These are phyloP conservation scores for Penicillium soppii DNA, from an alignment of 495 filamentous ascomycete species.

Conservation along the genomic window DNA sequence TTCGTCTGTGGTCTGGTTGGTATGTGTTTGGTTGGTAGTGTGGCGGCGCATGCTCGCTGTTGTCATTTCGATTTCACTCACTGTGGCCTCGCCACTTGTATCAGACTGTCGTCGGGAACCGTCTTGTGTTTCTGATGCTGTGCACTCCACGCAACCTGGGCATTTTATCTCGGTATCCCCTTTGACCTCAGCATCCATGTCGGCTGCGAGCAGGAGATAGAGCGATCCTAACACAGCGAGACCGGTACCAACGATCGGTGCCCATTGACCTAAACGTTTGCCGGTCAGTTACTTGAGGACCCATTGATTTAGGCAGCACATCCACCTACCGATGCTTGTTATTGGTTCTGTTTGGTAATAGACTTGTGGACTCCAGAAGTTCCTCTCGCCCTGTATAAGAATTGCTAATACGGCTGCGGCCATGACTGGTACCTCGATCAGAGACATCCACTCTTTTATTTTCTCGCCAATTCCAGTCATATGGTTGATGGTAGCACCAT, in stretches of 20 bases:
- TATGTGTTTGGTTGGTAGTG: constrained; percentile 11
- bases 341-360: constrained; percentile 56
- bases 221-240: constrained; percentile 55
- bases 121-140: neutral
- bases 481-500: constrained; percentile 48
- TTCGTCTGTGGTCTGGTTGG: constrained; percentile 5
- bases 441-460: constrained; percentile 43
- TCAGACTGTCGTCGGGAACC: neutral
- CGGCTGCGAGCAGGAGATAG: constrained; percentile 45
- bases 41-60: constrained; percentile 2
- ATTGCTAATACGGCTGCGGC: constrained; percentile 53
- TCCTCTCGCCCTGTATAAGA: constrained; percentile 54
- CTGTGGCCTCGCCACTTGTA: neutral
- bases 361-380: constrained; percentile 54
- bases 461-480: constrained; percentile 48
- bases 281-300: neutral
- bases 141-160: constrained; percentile 1
- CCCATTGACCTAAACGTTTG: constrained; percentile 49
- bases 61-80: neutral
- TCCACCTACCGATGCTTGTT: constrained; percentile 47
- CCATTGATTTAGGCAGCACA: neutral
- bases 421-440: constrained; percentile 54
- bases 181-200: constrained; percentile 23
- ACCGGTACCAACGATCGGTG: constrained; percentile 51
- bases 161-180: constrained; percentile 10